These are phyloP conservation scores for Pseudogymnoascus sp. DNA, from an alignment of 2,329 filamentous ascomycete species.

Conservation along the genomic window DNA sequence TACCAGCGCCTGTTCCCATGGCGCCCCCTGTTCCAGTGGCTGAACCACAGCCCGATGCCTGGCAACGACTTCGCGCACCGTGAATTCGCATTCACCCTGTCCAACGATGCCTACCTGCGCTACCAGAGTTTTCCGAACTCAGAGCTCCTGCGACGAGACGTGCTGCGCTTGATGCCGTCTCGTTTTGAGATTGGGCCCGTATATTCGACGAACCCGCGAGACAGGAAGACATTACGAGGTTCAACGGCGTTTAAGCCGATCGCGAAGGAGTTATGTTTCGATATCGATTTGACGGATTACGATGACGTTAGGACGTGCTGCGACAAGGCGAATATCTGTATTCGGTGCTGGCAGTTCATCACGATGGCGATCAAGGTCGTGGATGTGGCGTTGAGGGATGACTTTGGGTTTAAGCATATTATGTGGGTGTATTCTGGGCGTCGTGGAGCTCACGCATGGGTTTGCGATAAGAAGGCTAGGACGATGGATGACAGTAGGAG, in stretches of 20 bases:
- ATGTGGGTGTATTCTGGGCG: constrained; percentile 98
- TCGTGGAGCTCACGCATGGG: constrained; percentile 95
- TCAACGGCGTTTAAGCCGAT: constrained; percentile 75
- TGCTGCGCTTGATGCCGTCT: constrained; percentile 76
- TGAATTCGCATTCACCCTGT: constrained; percentile 93
- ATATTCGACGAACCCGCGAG: constrained; percentile 86
- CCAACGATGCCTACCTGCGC: constrained; percentile 82
- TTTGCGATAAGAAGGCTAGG: constrained; percentile 83
- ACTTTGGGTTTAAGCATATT: constrained; percentile 95
- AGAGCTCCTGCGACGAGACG: constrained; percentile 78
- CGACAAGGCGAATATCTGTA: constrained; percentile 84
- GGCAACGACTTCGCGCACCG: constrained; percentile 84
- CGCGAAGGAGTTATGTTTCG: constrained; percentile 92
- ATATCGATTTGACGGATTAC: constrained; percentile 99
- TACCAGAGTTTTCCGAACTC: constrained; percentile 73
- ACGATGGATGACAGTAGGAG: constrained; percentile 79
- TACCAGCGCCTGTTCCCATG: constrained; percentile 96
- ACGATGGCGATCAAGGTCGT: constrained; percentile 96
- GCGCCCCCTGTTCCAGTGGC: constrained; percentile 91
- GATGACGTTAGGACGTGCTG: constrained; percentile 96
- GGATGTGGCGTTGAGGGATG: constrained; percentile 76
- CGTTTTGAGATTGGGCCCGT: constrained; percentile 99
- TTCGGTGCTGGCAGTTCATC: constrained; percentile 93
- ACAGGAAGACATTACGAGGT: constrained; percentile 80
- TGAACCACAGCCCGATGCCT: constrained; percentile 84